Base-by-base conservation (phyloP, 345 rosid species). In the Gossypium raimondii region DNA sequence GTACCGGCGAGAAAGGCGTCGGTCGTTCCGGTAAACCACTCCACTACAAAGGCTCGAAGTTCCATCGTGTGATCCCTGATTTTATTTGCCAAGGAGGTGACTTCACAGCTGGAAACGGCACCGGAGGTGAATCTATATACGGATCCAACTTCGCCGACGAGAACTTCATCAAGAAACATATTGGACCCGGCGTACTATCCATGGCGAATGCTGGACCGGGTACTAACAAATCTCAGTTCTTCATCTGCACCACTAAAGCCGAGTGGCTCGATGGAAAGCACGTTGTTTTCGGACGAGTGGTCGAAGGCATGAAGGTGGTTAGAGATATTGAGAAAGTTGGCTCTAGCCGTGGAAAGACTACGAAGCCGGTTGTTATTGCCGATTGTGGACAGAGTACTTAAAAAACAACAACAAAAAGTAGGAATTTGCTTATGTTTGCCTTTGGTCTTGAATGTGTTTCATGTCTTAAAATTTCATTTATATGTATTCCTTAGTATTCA, bases 71-170 rank as follows among this genome's bases (percentile, higher is more conserved):
- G 83, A 91, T 93, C 80, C 93, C 94, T 0, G 79, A 82, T 0
- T 93, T 93, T 86, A 89, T 93, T 93, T 89, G 97, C 73, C 98
- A 89, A 76, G 98, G 98, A 3, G 97, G 97, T 1, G 98, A 91
- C 24, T 91, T 89, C 84, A 91, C 94, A 0, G 90, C 86, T 13
- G 91, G 93, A 4, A 88, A 93, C 62, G 98, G 97, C 4, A 89
- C 89, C 2, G 93, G 93, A n/a, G 97, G 97, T 0, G 98, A 93
- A 60, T 91, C 98, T 0, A 91, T 93, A 79, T 93, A 93, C 70
- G 94, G 97, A 1, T 6, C 57, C 0, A 93, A 85, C 81, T 89
- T 93, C 62, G 85, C 82, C 1, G 95, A 93, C 18, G 98, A 93
- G 86, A 83, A 91, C 76, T 93, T 93, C 85, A 45, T 63, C n/a